Conservation (phyloP, 371 early-diverging fungal species). For the Haplosporangium sp. region DNA sequence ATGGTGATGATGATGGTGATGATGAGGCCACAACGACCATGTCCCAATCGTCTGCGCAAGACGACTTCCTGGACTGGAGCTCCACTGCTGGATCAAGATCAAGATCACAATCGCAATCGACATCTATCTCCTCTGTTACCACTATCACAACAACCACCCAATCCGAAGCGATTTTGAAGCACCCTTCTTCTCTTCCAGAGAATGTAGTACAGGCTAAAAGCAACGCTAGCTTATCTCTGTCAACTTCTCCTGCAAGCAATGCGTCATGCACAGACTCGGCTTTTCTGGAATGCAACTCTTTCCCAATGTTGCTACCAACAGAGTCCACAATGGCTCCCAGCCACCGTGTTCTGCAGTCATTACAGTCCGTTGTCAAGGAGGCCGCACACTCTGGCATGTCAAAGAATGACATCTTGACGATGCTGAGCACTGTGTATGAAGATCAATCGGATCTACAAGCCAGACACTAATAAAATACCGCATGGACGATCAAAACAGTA, state of each 20-base stretch:
- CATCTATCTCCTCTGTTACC: background rate
- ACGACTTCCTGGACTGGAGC: background rate
- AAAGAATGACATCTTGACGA: conserved; percentile 11
- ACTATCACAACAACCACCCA: background rate
- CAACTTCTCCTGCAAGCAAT: conserved; percentile 1
- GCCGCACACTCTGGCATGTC: conserved; percentile 14
- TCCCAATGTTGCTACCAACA: background rate
- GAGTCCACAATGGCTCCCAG: background rate
- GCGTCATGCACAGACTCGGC: conserved; percentile 6
- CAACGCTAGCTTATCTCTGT: background rate
- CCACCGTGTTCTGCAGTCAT: conserved; percentile 2
- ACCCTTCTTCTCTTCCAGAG: too few species aligned
- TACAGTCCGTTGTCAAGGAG: background rate
- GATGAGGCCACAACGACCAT: background rate
- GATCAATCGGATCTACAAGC: background rate
- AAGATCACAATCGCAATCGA: conserved; percentile 25
- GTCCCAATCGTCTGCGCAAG: background rate
- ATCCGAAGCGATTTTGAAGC: background rate
- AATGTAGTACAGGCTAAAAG: conserved; percentile 1
- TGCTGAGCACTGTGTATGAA: conserved; percentile 11
- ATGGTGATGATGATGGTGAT: conserved; percentile 1
- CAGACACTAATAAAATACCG: too few species aligned
- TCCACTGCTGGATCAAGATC: conserved; percentile 2
- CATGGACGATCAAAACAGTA: too few species aligned
- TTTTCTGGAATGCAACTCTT: background rate